phyloP scores from a whole-genome alignment of 106 monocot genomes.

The Dendrobium chrysotoxum region DNA sequence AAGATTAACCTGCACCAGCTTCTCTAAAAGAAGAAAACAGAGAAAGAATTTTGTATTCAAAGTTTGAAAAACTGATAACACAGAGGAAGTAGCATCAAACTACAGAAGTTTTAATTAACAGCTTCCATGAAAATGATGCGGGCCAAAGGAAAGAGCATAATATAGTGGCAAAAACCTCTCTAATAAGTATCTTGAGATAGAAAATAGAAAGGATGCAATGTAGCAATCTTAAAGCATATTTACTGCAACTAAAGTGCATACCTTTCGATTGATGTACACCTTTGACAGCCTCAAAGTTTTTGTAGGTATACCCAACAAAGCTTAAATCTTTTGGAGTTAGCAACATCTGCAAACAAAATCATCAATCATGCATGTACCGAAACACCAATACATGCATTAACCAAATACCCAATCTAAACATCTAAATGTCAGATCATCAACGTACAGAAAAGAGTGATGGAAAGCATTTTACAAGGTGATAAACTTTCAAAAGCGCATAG shows the following conservation, averaged over 20 bases:
- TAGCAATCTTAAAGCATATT: not conserved
- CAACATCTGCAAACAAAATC: slow-evolving; percentile 14
- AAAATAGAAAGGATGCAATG: not conserved
- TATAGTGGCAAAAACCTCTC: not conserved
- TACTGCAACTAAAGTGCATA: not conserved
- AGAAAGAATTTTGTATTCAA: not conserved
- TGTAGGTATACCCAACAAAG: slow-evolving; percentile 32
- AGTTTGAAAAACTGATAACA: not conserved
- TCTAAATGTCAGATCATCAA: not conserved
- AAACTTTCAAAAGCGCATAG: not conserved
- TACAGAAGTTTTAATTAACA: not conserved
- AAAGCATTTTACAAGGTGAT: not conserved
- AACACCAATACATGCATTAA: not conserved
- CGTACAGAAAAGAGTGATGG: not conserved
- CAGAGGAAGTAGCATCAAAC: not conserved
- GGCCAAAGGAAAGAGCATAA: not conserved
- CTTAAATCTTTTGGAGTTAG: slow-evolving; percentile 17
- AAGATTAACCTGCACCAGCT: not conserved
- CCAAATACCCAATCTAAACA: not conserved
- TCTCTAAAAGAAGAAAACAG: not conserved
- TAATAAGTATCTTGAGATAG: not conserved
- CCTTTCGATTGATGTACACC: slow-evolving; percentile 7
- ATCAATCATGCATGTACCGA: not conserved
- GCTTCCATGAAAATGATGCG: not conserved
- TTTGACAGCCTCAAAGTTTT: slow-evolving; percentile 33